A percentile compares a stretch with the other conserved stretches of the same genome.
Evolutionary conservation across 176 grass and related monocot genomes (phyloP).

Genomic region (Otatea glauca): DNA sequence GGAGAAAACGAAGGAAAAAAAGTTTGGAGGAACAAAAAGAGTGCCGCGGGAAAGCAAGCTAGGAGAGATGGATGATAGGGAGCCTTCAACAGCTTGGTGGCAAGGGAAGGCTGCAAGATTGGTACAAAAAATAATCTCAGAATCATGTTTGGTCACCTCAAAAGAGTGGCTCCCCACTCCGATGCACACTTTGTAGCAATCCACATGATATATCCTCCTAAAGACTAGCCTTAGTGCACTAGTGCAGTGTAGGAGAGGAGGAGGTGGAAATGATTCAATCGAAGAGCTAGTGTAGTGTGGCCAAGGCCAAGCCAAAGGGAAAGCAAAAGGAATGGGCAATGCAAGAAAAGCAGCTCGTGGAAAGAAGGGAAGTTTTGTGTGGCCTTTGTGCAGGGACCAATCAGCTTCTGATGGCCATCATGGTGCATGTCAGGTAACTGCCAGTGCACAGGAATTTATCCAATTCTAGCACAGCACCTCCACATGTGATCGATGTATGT

Average conservation of each 20-base stretch:
- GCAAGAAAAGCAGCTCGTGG: constrained; percentile 46
- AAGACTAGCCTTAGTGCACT: constrained; percentile 33
- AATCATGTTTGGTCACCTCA: constrained; percentile 58
- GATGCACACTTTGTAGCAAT: constrained; percentile 32
- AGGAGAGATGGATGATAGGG: constrained; percentile 39
- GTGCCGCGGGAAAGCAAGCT: constrained; percentile 48
- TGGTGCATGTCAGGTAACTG: constrained; percentile 44
- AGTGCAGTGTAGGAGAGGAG: constrained; percentile 1
- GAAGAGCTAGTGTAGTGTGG: neutral
- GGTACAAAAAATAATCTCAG: constrained; percentile 71
- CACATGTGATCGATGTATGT: neutral
- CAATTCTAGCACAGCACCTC: neutral
- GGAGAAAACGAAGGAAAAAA: constrained; percentile 24
- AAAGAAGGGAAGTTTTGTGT: constrained; percentile 53
- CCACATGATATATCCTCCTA: constrained; percentile 50
- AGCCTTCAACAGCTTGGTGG: constrained; percentile 45
- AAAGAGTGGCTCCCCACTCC: constrained; percentile 54
- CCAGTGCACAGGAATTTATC: constrained; percentile 16
- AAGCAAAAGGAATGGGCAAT: constrained; percentile 31
- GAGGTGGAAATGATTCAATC: constrained; percentile 39
- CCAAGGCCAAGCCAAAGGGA: constrained; percentile 27
- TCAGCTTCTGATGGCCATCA: constrained; percentile 42
- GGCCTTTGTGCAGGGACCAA: constrained; percentile 43
- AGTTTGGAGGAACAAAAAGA: constrained; percentile 52
- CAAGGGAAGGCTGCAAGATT: constrained; percentile 61